These are phyloP conservation scores for Candida oleophila DNA, from an alignment of 805 yeast species.

Conservation along the genomic window DNA sequence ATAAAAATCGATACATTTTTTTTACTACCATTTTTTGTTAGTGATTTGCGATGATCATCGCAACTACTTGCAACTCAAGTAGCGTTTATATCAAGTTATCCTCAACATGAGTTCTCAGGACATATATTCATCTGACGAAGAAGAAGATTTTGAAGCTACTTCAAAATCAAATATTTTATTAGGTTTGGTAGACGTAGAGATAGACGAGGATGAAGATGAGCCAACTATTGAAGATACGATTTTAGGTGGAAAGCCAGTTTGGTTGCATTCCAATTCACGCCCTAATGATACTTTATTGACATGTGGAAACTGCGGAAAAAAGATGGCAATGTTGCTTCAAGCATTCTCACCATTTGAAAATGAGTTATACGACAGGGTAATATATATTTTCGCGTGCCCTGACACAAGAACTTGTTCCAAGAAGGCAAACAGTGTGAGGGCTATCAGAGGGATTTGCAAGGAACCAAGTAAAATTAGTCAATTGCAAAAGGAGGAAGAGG, in stretches of 20 bases:
- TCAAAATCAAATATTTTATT: constrained; percentile 46
- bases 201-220: constrained; percentile 37
- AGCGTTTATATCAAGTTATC: neutral
- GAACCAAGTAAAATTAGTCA: constrained; percentile 50
- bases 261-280: constrained; percentile 61
- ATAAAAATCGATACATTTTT: neutral
- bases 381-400: constrained; percentile 80
- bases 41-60: neutral
- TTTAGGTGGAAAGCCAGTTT: constrained; percentile 69
- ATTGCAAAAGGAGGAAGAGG: constrained; percentile 35
- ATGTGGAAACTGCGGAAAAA: constrained; percentile 65
- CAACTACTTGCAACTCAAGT: neutral
- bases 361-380: constrained; percentile 71
- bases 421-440: constrained; percentile 67
- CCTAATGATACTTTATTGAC: constrained; percentile 53
- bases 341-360: constrained; percentile 77
- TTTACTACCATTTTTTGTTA: neutral
- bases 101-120: constrained; percentile 35
- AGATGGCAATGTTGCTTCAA: constrained; percentile 71
- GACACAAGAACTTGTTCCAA: constrained; percentile 56
- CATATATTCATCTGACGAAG: constrained; percentile 57
- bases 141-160: constrained; percentile 26
- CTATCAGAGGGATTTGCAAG: constrained; percentile 71
- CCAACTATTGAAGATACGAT: constrained; percentile 64
- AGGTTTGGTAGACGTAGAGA: constrained; percentile 64